Percentiles rank a stretch among this genome's conserved stretches.
These are phyloP conservation scores for Sechiopsis laciniata DNA, from an alignment of 306 rosid species.

Conservation along the genomic window DNA sequence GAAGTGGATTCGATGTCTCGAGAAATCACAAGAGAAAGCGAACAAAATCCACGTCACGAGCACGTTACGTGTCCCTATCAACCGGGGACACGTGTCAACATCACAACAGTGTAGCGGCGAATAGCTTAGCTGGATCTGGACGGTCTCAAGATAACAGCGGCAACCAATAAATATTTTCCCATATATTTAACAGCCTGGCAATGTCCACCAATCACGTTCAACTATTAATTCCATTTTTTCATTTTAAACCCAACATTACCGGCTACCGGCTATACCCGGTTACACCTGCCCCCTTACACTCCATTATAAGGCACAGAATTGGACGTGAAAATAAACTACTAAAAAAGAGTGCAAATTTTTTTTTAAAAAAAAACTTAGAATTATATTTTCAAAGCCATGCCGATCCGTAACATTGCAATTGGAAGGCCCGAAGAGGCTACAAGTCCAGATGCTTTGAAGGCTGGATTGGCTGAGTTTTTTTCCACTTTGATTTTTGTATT, in stretches of 20 bases:
- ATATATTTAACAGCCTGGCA: slow-evolving; percentile 21
- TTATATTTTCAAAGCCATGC: slow-evolving; percentile 32
- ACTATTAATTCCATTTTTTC: slow-evolving; percentile 5
- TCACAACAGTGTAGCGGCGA: background rate
- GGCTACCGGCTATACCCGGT: slow-evolving; percentile 18
- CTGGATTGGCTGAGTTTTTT: slow-evolving; percentile 53
- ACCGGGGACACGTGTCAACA: slow-evolving; percentile 37
- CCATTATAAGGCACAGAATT: slow-evolving; percentile 15
- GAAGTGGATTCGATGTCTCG: slow-evolving; percentile 33
- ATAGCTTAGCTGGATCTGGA: slow-evolving; percentile 22
- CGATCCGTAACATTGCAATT: slow-evolving; percentile 53
- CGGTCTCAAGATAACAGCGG: background rate
- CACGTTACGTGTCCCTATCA: slow-evolving; percentile 38
- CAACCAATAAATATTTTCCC: background rate
- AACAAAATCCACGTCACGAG: slow-evolving; percentile 13
- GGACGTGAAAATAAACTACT: background rate
- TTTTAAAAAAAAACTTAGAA: background rate
- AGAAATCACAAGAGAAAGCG: slow-evolving; percentile 30
- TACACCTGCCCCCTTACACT: background rate
- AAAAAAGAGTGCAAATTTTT: too few species aligned
- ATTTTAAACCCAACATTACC: background rate
- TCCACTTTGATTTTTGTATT: slow-evolving; percentile 64
- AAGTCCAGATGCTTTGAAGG: slow-evolving; percentile 47
- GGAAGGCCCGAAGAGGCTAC: slow-evolving; percentile 48
- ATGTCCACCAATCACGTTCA: slow-evolving; percentile 25